Base-by-base conservation (phyloP, 192 early-diverging fungal genomes). In the Coemansia guatemalensis region DNA sequence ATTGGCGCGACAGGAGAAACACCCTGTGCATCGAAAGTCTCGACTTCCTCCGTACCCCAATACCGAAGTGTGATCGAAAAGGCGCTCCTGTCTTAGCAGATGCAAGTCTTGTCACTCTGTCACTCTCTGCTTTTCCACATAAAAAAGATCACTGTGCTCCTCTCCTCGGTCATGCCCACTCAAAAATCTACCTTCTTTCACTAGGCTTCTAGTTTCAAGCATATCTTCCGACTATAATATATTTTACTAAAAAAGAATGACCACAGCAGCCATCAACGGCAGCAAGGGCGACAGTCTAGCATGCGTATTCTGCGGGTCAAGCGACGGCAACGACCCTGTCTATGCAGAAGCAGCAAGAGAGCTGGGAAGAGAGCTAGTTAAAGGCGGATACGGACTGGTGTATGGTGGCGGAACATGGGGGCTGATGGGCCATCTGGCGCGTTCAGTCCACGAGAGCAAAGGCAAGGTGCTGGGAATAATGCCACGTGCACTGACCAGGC, bases 361-460 rank as follows among this genome's bases (percentile, higher is more conserved):
- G 4, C 82, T 90, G 8, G 89, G 89, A 18, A 64, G 74, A 14
- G 64, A 72, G n/a, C 64, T 90, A 59, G 83, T 75, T 22, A 73
- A 73, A 30, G 68, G 82, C 9, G 81, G 85, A 32, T 87, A 86
- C 48, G 83, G 84, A 6, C 83, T 90, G 27, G 86, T 90, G 14
- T 90, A 88, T 67, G 89, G 86, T 21, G 88, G 89, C 26, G 89
- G 89, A 22, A 78, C 69, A 2, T 57, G 69, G 18, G 89, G 94
- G 3, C 64, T 95, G 53, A 96, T 96, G 94, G 94, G 94, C 17
- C 78, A 82, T 0, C 84, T 95, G 33, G 93, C 94, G n/a, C 67
- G 73, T 24, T 73, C 88, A 22, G 88, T 87, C 1, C 56, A 77
- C 17, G 80, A 83, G 26, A 83, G 64, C 33, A 83, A 83, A 7